Percentiles rank a stretch among this genome's conserved stretches.
Conservation (phyloP, 1,284 basidiomycete species). For the Schizophyllum commune region DNA sequence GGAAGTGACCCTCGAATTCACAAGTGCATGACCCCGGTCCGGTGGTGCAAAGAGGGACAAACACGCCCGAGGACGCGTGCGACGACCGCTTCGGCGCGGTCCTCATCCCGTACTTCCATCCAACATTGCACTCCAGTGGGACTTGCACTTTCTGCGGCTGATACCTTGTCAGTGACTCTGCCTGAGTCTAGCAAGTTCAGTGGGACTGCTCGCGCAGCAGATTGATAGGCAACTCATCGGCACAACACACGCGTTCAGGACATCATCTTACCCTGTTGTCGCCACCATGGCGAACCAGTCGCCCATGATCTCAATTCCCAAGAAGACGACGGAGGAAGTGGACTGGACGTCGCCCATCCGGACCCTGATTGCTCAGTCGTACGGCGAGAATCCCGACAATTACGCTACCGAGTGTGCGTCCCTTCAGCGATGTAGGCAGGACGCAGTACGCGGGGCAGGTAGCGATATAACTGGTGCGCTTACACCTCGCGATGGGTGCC, state of each 20-base stretch:
- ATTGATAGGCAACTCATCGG: neutral
- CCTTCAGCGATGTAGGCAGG: conserved; percentile 87
- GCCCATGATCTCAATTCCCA: conserved; percentile 77
- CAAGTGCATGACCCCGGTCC: neutral
- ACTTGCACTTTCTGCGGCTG: no score
- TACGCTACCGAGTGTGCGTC: conserved; percentile 80
- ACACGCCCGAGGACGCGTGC: neutral
- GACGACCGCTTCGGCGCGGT: no score
- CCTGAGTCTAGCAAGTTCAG: no score
- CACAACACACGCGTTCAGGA: neutral
- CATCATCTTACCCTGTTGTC: neutral
- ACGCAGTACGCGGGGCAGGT: conserved; percentile 91
- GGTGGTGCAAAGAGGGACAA: neutral
- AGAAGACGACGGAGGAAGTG: conserved; percentile 75
- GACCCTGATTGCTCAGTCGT: conserved; percentile 83
- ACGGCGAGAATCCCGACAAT: conserved; percentile 87
- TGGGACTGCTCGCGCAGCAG: no score
- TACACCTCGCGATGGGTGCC: neutral
- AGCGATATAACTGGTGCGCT: conserved; percentile 81
- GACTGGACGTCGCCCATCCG: conserved; percentile 91
- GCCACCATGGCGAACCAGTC: conserved; percentile 60
- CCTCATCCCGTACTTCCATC: no score
- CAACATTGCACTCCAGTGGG: no score
- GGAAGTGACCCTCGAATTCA: neutral
- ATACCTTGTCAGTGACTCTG: no score